Conservation (phyloP, 2,329 filamentous ascomycete species). For the Aspergillaceae sp. region DNA sequence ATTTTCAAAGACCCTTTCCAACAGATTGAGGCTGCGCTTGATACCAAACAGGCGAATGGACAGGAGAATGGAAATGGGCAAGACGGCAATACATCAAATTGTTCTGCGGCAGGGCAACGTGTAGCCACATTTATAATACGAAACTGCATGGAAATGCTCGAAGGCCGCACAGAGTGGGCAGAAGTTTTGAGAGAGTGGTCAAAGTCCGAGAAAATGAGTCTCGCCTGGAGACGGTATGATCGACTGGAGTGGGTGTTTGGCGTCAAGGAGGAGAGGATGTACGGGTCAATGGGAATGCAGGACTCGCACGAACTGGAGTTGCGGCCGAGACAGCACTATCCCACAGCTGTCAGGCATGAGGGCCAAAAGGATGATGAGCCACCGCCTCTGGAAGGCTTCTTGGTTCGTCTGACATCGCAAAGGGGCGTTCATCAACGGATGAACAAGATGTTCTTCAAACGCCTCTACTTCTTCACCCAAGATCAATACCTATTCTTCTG, state of each 20-base stretch:
- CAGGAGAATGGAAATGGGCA: constrained; percentile 40
- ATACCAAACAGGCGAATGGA: constrained; percentile 32
- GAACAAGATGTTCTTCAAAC: constrained; percentile 56
- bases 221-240: constrained; percentile 63
- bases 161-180: constrained; percentile 49
- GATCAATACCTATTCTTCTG: constrained; percentile 57
- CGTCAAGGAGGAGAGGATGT: constrained; percentile 58
- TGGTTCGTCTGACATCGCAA: constrained; percentile 57
- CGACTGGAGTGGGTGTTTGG: constrained; percentile 61
- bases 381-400: constrained; percentile 56
- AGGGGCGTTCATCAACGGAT: constrained; percentile 50
- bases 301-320: constrained; percentile 59
- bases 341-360: constrained; percentile 40
- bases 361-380: constrained; percentile 46
- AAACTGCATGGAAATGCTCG: constrained; percentile 51
- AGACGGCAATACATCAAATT: constrained; percentile 35
- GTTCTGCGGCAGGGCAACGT: constrained; percentile 37
- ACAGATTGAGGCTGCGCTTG: constrained; percentile 37
- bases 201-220: constrained; percentile 50
- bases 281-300: constrained; percentile 59
- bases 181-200: constrained; percentile 53
- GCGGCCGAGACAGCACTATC: constrained; percentile 57
- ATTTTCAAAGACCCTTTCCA: constrained; percentile 53
- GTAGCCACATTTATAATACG: constrained; percentile 50
- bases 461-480: constrained; percentile 57